Base-by-base conservation (phyloP, 2,329 filamentous ascomycete species). In the Ceratocystis harringtonii region DNA sequence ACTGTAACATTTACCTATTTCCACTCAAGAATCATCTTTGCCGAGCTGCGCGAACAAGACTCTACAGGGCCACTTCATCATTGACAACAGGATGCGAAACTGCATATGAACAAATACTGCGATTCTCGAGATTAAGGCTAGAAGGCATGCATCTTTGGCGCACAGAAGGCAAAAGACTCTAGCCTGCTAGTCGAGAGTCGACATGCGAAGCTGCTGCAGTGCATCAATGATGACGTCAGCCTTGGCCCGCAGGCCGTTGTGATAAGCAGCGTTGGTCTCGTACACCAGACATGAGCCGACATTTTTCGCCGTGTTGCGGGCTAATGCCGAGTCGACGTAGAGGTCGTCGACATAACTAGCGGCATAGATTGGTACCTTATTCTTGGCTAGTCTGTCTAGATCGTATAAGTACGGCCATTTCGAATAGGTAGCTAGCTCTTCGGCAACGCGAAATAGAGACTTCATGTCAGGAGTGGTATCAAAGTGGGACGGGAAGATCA, bases 401-500 rank as follows among this genome's bases (percentile, higher is more conserved):
- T 95, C 84, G 73, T 96, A 96, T 3, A 96, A 78, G 0, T 78
- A 76, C 1, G 86, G 82, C 92, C 92, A 96, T 68, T 86, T 81
- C 3, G 80, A 75, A 57, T 82, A 81, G 0, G 78, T 71, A 0
- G 92, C 92, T 30, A 96, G 78, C 25, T 85, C 78, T 7, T 92
- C 78, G 0, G 90, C 90, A 0, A 85, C 86, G 10, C 83, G 78
- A 65, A 81, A 81, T 60, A 97, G 75, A 66, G 83, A 78, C n/a
- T 76, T 76, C 22, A 97, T 82, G 73, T 95, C 90, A 0, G 84
- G 79, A 71, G 90, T 92, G 17, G 86, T 86, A 45, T 91, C 84
- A 70, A 96, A 92, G 80, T 92, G 88, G 74, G 89, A 87, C 0
- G 88, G 87, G 73, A 85, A 96, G 62, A 96, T 83, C 90, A 96